Base-by-base conservation (phyloP, 2,329 filamentous ascomycete genomes). In the Nothopassalora personata region DNA sequence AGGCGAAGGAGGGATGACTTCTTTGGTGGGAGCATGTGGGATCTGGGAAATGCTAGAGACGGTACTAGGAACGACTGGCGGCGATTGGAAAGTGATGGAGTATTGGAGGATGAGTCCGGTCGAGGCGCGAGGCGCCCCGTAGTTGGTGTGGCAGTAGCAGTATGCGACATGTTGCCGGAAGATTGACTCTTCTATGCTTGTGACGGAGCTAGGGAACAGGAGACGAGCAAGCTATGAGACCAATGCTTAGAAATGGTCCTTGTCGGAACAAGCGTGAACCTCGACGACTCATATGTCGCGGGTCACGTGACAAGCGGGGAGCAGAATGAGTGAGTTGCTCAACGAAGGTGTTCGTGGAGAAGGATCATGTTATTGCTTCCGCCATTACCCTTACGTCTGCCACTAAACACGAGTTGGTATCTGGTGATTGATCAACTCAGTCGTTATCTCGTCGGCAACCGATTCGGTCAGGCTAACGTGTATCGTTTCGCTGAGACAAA, bases 1-100 rank as follows among this genome's bases (percentile, higher is more conserved):
- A 66, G 59, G 6, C 47, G 28, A 27, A 65, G 46, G 54, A 65
- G 51, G 33, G 39, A 33, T 34, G 56, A 49, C 28, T 27, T 18
- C 31, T 36, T 7, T 10, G n/a, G 19, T 27, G 30, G 23, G 15
- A 52, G 46, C 45, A 28, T 27, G 11, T 39, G 30, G 27, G 27
- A 18, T 49, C n/a, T 50, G 13, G 18, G 30, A 2, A 33, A 43
- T 28, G 27, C 36, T 36, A 36, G 7, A 8, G 19, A 27, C n/a
- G 23, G 46, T 49, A n/a, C 46, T 49, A n/a, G 18, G 19, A 5
- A 28, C 2, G 46, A 54, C 23, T 19, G 52, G n/a, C 39, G 18
- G 19, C 28, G 36, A 45, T 47, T 19, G 4, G 4, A 10, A 18
- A 47, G 4, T 11, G 45, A 47, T 11, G 34, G 15, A n/a, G 39